These are phyloP conservation scores for Podaxis mareebaensis DNA, from an alignment of 768 basidiomycete genomes.

Conservation along the genomic window DNA sequence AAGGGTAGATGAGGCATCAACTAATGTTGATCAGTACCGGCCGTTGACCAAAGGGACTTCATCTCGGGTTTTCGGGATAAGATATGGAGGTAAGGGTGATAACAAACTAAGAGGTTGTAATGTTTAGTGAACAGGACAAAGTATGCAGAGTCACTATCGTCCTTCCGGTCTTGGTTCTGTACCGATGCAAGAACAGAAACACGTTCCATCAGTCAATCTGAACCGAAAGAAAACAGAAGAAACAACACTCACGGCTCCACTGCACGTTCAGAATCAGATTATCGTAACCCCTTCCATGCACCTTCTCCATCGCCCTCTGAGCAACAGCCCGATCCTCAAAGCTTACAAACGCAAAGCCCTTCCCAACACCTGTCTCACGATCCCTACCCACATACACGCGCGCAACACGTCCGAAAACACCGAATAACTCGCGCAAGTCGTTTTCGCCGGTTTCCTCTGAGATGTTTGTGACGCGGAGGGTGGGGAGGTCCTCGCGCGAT, in stretches of 20 bases:
- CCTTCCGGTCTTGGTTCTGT: constrained; percentile 38
- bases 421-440: constrained; percentile 91
- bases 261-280: constrained; percentile 78
- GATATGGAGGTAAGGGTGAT: not conserved
- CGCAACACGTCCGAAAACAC: constrained; percentile 79
- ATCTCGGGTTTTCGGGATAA: too few species aligned
- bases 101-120: constrained; percentile 6
- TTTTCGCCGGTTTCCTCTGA: constrained; percentile 94
- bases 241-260: constrained; percentile 54
- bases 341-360: constrained; percentile 97
- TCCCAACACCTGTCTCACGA: constrained; percentile 90
- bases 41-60: too few species aligned
- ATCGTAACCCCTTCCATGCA: constrained; percentile 90
- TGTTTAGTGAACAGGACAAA: not conserved
- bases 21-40: too few species aligned
- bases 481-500: constrained; percentile 88
- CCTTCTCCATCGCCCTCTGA: constrained; percentile 88
- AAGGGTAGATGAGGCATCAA: too few species aligned
- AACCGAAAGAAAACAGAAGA: not conserved
- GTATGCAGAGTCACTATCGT: constrained; percentile 24
- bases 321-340: constrained; percentile 83
- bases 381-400: constrained; percentile 95
- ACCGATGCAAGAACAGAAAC: not conserved
- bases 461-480: constrained; percentile 95
- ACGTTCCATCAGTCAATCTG: not conserved